Base-by-base conservation (phyloP, 495 filamentous ascomycete genomes). In the Daldinia concentrica region DNA sequence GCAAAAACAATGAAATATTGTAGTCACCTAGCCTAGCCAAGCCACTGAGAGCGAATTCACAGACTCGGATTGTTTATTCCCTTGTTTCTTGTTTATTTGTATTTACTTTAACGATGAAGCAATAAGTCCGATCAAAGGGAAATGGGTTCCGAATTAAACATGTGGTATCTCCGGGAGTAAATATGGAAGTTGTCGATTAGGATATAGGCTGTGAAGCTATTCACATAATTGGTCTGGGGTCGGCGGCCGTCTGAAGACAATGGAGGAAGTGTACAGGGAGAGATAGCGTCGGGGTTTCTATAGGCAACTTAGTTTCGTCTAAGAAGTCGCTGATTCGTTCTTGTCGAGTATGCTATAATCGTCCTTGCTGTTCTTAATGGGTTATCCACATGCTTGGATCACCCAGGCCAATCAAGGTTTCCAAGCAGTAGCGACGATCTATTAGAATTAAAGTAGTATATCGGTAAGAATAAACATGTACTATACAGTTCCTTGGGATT, bases 321-420 rank as follows among this genome's bases (percentile, higher is more conserved):
- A 5, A 11, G 19, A 7, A 48, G 17, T 24, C 1, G 3, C 43
- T 3, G 9, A 24, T 24, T 48, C 19, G 43, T 22, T 48, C 17
- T 22, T 9, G 43, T 48, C 9, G 43, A 5, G 9, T 48, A 24
- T 48, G 19, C 9, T 48, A 22, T 48, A 30, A 3, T 54, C 26
- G 26, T 54, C 26, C 12, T n/a, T 54, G 50, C 14, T 4, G 43
- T 54, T 29, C 17, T 62, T n/a, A 7, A 24, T 26, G 11, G 9
- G 59, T 7, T 32, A 39, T 39, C 37, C 11, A 24, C 51, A 32
- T 41, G 7, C 55, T 58, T 32, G 34, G 32, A 39, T 58, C 66
- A 73, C 32, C 72, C 72, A 45, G 72, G 72, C 22, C 62, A 50
- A 39, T 71, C 68, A 37, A 68, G 34, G 1, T 22, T 19, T 6